Percentiles rank a stretch among this genome's conserved stretches.
These are phyloP conservation scores for Suhomyces pyralidae DNA, from an alignment of 805 yeast genomes.

Conservation along the genomic window DNA sequence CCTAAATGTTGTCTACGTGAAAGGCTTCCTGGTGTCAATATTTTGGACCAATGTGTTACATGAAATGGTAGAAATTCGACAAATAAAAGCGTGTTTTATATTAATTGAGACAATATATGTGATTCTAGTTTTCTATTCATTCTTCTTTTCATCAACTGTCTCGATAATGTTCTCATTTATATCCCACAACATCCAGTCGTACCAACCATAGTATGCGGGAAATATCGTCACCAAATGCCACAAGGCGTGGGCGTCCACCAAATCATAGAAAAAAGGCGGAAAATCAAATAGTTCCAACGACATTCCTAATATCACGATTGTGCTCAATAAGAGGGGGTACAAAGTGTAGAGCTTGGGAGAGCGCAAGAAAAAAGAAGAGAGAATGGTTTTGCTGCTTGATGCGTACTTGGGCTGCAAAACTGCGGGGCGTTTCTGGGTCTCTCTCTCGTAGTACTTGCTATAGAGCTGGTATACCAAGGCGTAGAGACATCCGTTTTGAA, in stretches of 20 bases:
- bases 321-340: constrained; percentile 35
- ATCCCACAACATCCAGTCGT: constrained; percentile 47
- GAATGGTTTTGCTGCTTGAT: constrained; percentile 17
- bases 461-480: constrained; percentile 26
- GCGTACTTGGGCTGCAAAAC: constrained; percentile 27
- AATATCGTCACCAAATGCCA: constrained; percentile 89
- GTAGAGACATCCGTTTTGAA: constrained; percentile 55
- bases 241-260: constrained; percentile 86
- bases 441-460: constrained; percentile 24
- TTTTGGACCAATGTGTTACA: no score
- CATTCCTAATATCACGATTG: constrained; percentile 67
- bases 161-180: constrained; percentile 26
- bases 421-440: neutral
- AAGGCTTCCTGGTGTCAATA: no score
- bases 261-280: constrained; percentile 57
- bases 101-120: no score
- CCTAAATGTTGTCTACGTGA: no score
- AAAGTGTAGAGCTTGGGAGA: constrained; percentile 39
- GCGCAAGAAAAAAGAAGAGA: constrained; percentile 29
- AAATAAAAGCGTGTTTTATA: no score
- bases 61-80: no score
- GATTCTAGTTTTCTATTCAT: neutral
- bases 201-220: constrained; percentile 39
- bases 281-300: constrained; percentile 90
- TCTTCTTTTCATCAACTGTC: neutral